Conservation (phyloP, 805 yeast genomes). For the Wilhelminamyces savonicus region DNA sequence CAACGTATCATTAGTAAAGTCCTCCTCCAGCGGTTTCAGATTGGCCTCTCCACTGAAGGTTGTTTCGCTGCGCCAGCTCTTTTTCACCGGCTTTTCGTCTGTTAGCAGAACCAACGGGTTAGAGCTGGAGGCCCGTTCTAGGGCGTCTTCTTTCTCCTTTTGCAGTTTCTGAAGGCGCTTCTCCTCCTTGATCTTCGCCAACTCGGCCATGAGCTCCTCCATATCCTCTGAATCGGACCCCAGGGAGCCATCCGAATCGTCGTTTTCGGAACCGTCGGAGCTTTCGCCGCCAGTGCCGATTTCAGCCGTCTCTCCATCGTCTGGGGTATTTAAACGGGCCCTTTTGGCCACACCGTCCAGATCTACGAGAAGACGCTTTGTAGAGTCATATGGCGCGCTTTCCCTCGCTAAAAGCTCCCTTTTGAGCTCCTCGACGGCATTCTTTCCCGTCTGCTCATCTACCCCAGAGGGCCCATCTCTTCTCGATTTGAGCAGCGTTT, state of each 20-base stretch:
- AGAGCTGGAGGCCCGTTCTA: constrained; percentile 3
- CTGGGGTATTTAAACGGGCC: background rate
- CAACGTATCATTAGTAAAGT: constrained; percentile 27
- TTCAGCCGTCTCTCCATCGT: constrained; percentile 1
- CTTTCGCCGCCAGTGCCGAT: constrained; percentile 3
- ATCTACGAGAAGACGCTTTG: background rate
- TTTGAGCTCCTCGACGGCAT: constrained; percentile 20
- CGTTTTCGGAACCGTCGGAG: constrained; percentile 4
- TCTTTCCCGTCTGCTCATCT: constrained; percentile 7
- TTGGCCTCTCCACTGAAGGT: constrained; percentile 12
- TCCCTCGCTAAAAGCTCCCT: constrained; percentile 9
- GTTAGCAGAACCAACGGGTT: constrained; percentile 5
- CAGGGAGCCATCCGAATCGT: background rate
- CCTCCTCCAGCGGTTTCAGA: constrained; percentile 2
- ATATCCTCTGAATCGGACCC: constrained; percentile 2
- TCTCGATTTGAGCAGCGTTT: constrained; percentile 25
- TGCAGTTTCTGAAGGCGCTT: constrained; percentile 5
- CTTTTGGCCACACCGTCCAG: constrained; percentile 1
- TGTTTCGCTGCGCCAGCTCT: constrained; percentile 25
- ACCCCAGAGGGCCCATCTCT: constrained; percentile 18
- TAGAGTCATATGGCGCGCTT: background rate
- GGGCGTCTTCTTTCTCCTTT: constrained; percentile 3
- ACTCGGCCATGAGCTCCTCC: constrained; percentile 12
- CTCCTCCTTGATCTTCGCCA: constrained; percentile 11
- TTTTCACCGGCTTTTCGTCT: constrained; percentile 8